Base-by-base conservation (phyloP, 176 grass and related monocot genomes). In the Oryza glaberrima region DNA sequence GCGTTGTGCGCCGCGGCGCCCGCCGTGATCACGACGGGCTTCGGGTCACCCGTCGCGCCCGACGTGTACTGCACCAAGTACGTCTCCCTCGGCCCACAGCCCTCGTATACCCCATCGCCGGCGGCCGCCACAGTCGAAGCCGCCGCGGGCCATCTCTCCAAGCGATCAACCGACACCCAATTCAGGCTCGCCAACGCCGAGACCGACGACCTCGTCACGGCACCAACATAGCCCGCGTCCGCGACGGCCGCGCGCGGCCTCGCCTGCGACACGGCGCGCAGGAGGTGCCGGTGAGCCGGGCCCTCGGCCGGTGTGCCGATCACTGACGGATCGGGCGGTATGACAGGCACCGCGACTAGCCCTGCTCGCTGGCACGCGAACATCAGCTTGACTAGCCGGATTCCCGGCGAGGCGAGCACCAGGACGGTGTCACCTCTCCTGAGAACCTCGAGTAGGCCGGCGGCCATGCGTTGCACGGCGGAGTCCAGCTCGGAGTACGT, bases 21-120 rank as follows among this genome's bases (percentile, higher is more conserved):
- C 23, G 90, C 83, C 0, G 83, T 86, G 6, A 89, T 83, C 63
- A 83, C 45, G 0, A 92, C 90, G 47, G 86, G 90, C 86, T 78
- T 86, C 63, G 90, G 64, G 11, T 60, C 54, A 15, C 86, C 90
- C 0, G 90, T 92, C 34, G 90, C 79, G 17, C 90, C 90, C n/a
- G 90, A 92, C 35, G 90, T 92, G 86, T 92, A 92, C 83, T 92
- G 90, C 30, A 92, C 45, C 72, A 92, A 77, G 75, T 89, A 92
- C 47, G 34, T 23, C 74, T 89, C 90, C 7, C n/a, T 20, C 30
- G 90, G 76, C 1, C 44, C 83, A 43, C 86, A 89, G 70, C 79
- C 90, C 34, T 3, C 3, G 41, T 92, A 85, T 0, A n/a, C 66
- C 35, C 35, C 32, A 14, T 3, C 76, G 2, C 2, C 2, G 1